A percentile compares a stretch with the other conserved stretches of the same genome.
These are phyloP conservation scores for Plasmopara halstedii DNA, from an alignment of 352 stramenopile species.

Conservation along the genomic window DNA sequence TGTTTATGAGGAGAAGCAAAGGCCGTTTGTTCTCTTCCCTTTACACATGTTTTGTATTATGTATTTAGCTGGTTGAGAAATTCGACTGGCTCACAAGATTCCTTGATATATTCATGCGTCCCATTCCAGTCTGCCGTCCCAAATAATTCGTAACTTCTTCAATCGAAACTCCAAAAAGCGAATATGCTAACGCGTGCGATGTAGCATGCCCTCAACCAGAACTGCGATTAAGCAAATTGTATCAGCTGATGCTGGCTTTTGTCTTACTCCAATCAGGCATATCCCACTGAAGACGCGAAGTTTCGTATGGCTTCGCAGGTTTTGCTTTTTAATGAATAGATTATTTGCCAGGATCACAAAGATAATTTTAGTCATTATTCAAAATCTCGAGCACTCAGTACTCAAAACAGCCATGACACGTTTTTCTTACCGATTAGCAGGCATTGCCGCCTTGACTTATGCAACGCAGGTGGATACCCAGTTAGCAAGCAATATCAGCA, in stretches of 20 bases:
- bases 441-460: slow-evolving; percentile 12
- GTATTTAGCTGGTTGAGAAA: neutral
- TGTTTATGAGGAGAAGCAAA: too few relatives aligned
- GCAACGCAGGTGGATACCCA: slow-evolving; percentile 7
- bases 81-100: neutral
- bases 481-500: slow-evolving; percentile 7
- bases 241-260: neutral
- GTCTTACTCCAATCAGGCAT: neutral
- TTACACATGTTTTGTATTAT: too few relatives aligned
- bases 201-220: too few relatives aligned
- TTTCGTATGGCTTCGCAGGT: neutral
- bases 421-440: slow-evolving; percentile 10
- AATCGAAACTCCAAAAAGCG: too few relatives aligned
- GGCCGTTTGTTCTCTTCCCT: too few relatives aligned
- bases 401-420: slow-evolving; percentile 7
- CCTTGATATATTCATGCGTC: neutral
- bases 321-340: neutral
- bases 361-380: neutral
- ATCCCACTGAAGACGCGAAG: neutral
- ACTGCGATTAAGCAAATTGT: too few relatives aligned
- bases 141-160: too few relatives aligned
- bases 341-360: neutral
- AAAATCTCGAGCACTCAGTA: neutral
- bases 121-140: too few relatives aligned
- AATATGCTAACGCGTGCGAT: too few relatives aligned